These are phyloP conservation scores for Syzygium aromaticum DNA, from an alignment of 345 rosid genomes.

Conservation along the genomic window DNA sequence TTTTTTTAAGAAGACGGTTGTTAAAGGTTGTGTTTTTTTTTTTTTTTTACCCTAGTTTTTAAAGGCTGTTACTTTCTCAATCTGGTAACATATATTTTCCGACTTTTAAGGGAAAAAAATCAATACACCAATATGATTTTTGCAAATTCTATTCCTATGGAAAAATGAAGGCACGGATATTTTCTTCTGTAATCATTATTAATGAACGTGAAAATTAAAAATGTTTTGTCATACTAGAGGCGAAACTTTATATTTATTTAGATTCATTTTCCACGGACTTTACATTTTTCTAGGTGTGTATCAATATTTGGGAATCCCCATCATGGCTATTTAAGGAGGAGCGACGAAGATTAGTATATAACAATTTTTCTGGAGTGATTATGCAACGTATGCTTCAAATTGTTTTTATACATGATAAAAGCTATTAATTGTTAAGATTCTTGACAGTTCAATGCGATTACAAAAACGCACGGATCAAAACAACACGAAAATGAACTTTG, in stretches of 20 bases:
- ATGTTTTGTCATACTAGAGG: neutral
- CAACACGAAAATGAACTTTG: neutral
- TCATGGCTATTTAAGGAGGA: neutral
- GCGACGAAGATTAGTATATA: neutral
- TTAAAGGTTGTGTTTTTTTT: too few relatives aligned
- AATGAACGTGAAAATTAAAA: neutral
- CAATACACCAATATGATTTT: neutral
- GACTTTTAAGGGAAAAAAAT: neutral
- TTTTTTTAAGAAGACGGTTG: neutral
- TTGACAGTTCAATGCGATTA: accelerated
- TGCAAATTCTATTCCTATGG: neutral
- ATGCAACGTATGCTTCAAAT: accelerated
- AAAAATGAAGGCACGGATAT: neutral
- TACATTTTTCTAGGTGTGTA: neutral
- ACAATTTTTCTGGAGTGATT: accelerated
- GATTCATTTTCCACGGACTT: accelerated
- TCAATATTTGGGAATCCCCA: neutral
- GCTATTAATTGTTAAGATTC: accelerated
- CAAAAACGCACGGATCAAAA: neutral
- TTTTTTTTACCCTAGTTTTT: too few relatives aligned
- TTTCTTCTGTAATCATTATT: neutral
- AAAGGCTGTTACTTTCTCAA: neutral
- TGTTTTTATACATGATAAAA: accelerated
- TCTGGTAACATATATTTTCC: neutral
- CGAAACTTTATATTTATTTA: neutral